These are phyloP conservation scores for Beauveria bassiana DNA, from an alignment of 2,329 filamentous ascomycete species.

Conservation along the genomic window DNA sequence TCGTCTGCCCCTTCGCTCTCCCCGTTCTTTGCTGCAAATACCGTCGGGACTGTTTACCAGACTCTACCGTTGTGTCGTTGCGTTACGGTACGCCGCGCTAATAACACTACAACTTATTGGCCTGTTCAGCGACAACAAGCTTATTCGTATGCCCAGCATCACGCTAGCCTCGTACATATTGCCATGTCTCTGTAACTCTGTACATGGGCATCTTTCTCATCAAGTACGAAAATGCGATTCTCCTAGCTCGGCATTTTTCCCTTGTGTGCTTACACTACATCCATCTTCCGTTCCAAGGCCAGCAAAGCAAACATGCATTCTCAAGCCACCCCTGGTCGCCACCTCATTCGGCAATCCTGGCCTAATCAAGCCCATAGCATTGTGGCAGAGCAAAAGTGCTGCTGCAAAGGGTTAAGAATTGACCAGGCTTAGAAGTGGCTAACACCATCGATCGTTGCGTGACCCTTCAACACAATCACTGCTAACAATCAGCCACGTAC, in stretches of 20 bases:
- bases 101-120: too few species aligned
- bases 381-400: neutral
- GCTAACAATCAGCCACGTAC: neutral
- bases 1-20: neutral
- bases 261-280: neutral
- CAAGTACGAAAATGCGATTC: neutral
- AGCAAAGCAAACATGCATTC: neutral
- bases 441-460: neutral
- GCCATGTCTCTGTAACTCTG: too few species aligned
- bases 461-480: neutral
- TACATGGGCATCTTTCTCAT: too few species aligned
- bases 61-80: neutral
- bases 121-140: neutral
- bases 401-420: neutral
- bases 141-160: too few species aligned
- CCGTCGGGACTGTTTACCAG: neutral
- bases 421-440: neutral
- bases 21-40: neutral
- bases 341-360: neutral
- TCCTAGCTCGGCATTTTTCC: neutral
- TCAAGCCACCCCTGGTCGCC: neutral
- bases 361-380: neutral
- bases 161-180: neutral
- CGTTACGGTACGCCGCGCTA: neutral
- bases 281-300: neutral